Evolutionary conservation across 192 early-diverging fungal genomes (phyloP).

Genomic region (Entomortierella chlamydospora): DNA sequence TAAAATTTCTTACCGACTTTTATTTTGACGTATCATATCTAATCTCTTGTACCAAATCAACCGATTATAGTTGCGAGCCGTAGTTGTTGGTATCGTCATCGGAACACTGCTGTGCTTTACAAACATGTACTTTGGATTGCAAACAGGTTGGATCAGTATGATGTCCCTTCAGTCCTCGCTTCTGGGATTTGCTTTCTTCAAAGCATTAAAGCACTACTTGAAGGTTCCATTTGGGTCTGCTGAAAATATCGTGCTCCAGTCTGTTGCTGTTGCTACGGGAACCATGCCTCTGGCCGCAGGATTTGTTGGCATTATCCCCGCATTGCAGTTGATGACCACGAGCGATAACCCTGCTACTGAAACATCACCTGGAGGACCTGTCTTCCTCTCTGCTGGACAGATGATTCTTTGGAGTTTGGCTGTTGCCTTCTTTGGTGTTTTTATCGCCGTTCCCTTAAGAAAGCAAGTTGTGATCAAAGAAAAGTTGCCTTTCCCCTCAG

Average conservation of each 20-base stretch:
- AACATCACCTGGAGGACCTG: conserved; percentile 55
- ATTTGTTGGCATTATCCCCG: conserved; percentile 88
- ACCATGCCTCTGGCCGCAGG: conserved; percentile 87
- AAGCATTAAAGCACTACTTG: conserved; percentile 61
- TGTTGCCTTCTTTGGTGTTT: conserved; percentile 89
- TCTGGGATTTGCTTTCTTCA: conserved; percentile 83
- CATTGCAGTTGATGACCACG: conserved; percentile 73
- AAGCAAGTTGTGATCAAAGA: conserved; percentile 83
- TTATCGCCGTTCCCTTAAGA: conserved; percentile 85
- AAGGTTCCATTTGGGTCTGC: conserved; percentile 75
- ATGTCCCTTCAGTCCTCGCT: conserved; percentile 81
- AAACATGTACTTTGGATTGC: conserved; percentile 92
- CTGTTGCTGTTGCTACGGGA: conserved; percentile 84
- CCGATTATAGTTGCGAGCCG: conserved; percentile 56
- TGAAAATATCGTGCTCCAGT: conserved; percentile 89
- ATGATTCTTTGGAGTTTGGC: conserved; percentile 82
- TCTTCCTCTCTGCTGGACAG: conserved; percentile 59
- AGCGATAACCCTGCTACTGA: conserved; percentile 58
- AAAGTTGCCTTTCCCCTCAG: conserved; percentile 87
- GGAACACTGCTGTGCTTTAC: conserved; percentile 82
- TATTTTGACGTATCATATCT: background rate
- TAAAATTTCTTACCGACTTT: background rate
- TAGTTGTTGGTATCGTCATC: conserved; percentile 75
- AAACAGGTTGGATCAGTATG: conserved; percentile 85
- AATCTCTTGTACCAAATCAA: too few relatives aligned